Percentiles rank a stretch among this genome's conserved stretches.
phyloP scores from a whole-genome alignment of 202 grass and related monocot genomes.

The Carex sylvatica region DNA sequence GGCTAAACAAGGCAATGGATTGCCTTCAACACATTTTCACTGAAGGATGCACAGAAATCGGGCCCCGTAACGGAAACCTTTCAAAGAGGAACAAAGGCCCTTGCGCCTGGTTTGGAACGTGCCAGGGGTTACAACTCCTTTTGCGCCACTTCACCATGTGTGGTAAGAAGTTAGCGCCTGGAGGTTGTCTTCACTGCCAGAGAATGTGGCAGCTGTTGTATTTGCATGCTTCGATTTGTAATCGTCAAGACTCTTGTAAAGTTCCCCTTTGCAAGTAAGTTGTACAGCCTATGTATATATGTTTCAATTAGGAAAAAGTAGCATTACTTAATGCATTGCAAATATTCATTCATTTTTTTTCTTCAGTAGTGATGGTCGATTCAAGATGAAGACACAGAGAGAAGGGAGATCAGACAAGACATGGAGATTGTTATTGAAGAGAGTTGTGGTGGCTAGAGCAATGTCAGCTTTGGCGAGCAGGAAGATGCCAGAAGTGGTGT shows the following conservation, averaged over 20 bases:
- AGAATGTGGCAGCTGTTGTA: constrained; percentile 58
- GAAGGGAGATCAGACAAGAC: constrained; percentile 50
- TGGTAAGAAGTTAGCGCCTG: constrained; percentile 14
- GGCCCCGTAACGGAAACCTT: background rate
- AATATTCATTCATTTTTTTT: background rate
- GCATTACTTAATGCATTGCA: background rate
- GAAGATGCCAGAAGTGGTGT: constrained; percentile 38
- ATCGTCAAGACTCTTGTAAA: constrained; percentile 31
- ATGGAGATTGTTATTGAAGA: constrained; percentile 72
- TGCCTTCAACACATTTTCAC: constrained; percentile 42
- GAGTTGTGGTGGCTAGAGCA: constrained; percentile 47
- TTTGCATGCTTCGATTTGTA: constrained; percentile 62
- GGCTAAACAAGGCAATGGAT: constrained; percentile 57
- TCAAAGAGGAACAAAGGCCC: background rate
- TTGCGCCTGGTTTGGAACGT: constrained; percentile 12
- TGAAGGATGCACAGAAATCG: background rate
- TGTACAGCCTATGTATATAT: background rate
- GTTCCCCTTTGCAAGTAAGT: constrained; percentile 52
- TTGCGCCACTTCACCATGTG: constrained; percentile 49
- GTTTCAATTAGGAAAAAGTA: background rate
- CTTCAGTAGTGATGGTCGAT: constrained; percentile 28
- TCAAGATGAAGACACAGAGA: constrained; percentile 39
- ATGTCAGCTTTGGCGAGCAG: constrained; percentile 41
- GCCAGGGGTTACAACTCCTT: constrained; percentile 47
- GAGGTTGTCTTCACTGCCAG: constrained; percentile 47